Base-by-base conservation (phyloP, 805 yeast species). In the Yarrowia sp. region DNA sequence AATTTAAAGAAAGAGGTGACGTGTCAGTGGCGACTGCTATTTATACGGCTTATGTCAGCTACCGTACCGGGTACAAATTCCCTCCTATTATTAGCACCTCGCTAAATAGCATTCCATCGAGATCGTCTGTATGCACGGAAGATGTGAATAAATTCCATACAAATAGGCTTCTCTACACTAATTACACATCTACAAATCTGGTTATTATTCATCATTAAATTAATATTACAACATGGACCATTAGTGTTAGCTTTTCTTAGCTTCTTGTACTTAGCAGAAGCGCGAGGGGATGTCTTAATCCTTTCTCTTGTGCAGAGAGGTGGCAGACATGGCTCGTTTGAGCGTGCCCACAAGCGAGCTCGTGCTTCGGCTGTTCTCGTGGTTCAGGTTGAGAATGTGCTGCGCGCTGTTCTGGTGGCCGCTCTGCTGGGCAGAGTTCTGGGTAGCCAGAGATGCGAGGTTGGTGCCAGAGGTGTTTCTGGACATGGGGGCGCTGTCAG, bases 351-450 rank as follows among this genome's bases (percentile, higher is more conserved):
- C 45, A 5, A 55, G 61, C 36, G 61, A 55, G 10, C 47, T 55
- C 38, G 61, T 39, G 61, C 61, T 55, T 55, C 47, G n/a, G 38
- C 61, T 55, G 61, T 55, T 55, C 38, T 55, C 61, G 38, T 55
- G 45, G 61, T 41, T 55, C 13, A 55, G 61, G 47, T 55, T 55
- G 31, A 55, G 61, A 41, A 55, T 55, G 47, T 55, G 61, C 5
- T 41, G 45, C 11, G 61, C 47, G 31, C 47, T 31, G 47, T 55
- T 28, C 47, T 38, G 43, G 35, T 51, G 58, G 8, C 61, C 61
- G 9, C 43, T 22, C 43, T 36, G 61, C 18, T 42, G 45, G 38
- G 58, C 43, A 18, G 43, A 36, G 58, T 51, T 36, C 58, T 48
- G 55, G 31, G 55, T 48, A 11, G 45, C 60, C 61, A 55, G 36